Evolutionary conservation across 2,329 filamentous ascomycete species (phyloP).

Genomic region (Cordyceps cicadae): DNA sequence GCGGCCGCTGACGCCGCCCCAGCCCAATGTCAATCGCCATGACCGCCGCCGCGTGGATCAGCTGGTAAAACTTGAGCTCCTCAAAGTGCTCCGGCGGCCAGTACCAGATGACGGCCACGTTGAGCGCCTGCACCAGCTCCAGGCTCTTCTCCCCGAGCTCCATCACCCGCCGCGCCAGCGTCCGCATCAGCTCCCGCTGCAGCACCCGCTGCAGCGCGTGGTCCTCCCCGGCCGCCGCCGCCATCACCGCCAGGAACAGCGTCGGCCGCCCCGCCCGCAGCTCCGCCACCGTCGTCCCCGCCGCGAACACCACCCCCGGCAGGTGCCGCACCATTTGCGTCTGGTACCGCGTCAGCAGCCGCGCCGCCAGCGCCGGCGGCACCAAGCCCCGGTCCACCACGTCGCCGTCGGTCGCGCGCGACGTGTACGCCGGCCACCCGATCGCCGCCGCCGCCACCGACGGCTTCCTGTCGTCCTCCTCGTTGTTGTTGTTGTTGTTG

Average conservation of each 20-base stretch:
- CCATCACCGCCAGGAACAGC: constrained; percentile 63
- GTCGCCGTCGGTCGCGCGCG: constrained; percentile 31
- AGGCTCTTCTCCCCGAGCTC: constrained; percentile 71
- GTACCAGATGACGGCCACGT: constrained; percentile 76
- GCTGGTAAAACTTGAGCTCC: constrained; percentile 83
- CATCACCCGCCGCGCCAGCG: constrained; percentile 66
- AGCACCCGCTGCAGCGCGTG: constrained; percentile 51
- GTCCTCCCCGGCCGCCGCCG: constrained; percentile 52
- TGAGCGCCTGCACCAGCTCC: constrained; percentile 72
- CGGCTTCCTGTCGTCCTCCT: constrained; percentile 5
- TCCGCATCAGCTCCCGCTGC: constrained; percentile 60
- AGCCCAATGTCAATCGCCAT: constrained; percentile 81
- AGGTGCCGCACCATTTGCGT: constrained; percentile 53
- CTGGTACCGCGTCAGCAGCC: constrained; percentile 51
- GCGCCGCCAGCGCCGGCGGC: constrained; percentile 44
- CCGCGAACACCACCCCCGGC: constrained; percentile 53
- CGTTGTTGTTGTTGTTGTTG: not conserved
- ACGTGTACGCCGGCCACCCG: constrained; percentile 16
- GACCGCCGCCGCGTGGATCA: constrained; percentile 70
- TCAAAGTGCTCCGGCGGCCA: constrained; percentile 75
- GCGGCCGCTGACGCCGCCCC: constrained; percentile 33
- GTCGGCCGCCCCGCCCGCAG: constrained; percentile 52
- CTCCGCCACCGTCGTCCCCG: constrained; percentile 43
- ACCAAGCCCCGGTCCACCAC: constrained; percentile 53
- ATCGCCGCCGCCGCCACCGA: constrained; percentile 9